phyloP scores from a whole-genome alignment of 2,329 filamentous ascomycete species.

The Xylariaceae sp. region DNA sequence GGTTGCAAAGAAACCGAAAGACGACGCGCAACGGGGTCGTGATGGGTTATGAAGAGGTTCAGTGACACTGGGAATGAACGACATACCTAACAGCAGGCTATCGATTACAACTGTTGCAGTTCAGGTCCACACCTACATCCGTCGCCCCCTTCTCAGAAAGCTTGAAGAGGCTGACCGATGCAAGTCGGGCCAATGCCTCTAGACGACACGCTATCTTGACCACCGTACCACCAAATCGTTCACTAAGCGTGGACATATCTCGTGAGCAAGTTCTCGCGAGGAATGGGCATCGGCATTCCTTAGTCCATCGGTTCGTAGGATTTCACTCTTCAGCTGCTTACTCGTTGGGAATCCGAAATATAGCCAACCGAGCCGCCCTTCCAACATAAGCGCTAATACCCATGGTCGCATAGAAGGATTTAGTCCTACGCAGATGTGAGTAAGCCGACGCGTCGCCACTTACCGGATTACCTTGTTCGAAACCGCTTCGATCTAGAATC shows the following conservation, averaged over 20 bases:
- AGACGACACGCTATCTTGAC: too few species aligned
- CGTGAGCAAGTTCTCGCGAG: too few species aligned
- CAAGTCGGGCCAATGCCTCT: not conserved
- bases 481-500: not conserved
- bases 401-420: conserved; percentile 17
- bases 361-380: not conserved
- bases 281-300: too few species aligned
- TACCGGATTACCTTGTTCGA: not conserved
- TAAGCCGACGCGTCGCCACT: not conserved
- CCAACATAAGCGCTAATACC: conserved; percentile 18
- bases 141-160: too few species aligned
- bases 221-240: not conserved
- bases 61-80: too few species aligned
- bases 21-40: not conserved
- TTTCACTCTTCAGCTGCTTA: conserved; percentile 14
- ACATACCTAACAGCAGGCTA: too few species aligned
- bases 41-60: too few species aligned
- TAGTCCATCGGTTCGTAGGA: not conserved
- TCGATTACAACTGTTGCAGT: too few species aligned
- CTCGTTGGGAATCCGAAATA: not conserved
- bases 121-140: too few species aligned
- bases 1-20: not conserved
- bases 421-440: conserved; percentile 8
- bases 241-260: too few species aligned
- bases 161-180: not conserved